phyloP scores from a whole-genome alignment of 495 filamentous ascomycete genomes.

The Amniculicola lignicola region DNA sequence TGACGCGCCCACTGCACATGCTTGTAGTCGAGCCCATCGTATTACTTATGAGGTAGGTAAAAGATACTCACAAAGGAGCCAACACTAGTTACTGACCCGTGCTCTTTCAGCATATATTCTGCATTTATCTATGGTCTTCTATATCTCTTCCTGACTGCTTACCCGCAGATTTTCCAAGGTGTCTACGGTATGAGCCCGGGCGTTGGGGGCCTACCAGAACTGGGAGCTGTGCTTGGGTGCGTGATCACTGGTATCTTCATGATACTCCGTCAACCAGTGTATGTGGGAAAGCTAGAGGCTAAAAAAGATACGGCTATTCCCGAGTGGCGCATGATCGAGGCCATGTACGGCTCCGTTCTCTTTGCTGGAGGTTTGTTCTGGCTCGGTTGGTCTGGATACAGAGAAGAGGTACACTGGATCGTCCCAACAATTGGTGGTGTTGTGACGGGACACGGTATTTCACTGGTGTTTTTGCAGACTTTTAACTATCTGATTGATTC shows the following conservation, averaged over 20 bases:
- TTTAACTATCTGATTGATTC: slow-evolving; percentile 87
- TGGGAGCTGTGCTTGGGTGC: slow-evolving; percentile 76
- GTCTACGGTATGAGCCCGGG: slow-evolving; percentile 66
- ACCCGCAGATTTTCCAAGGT: slow-evolving; percentile 72
- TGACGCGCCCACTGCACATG: slow-evolving; percentile 72
- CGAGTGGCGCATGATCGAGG: slow-evolving; percentile 80
- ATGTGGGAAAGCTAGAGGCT: slow-evolving; percentile 51
- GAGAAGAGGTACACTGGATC: slow-evolving; percentile 69
- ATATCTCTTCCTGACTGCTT: slow-evolving; percentile 81
- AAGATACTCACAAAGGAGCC: too few species aligned
- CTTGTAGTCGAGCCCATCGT: slow-evolving; percentile 81
- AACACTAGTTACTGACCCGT: too few species aligned
- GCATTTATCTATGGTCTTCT: slow-evolving; percentile 61
- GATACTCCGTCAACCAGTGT: slow-evolving; percentile 63
- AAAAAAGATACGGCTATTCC: slow-evolving; percentile 73
- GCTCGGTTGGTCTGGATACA: slow-evolving; percentile 80
- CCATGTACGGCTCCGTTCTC: slow-evolving; percentile 69
- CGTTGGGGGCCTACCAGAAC: slow-evolving; percentile 70
- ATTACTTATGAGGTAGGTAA: too few species aligned
- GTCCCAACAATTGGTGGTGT: slow-evolving; percentile 71
- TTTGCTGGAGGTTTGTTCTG: slow-evolving; percentile 80
- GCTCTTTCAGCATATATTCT: slow-evolving; percentile 66
- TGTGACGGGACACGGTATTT: slow-evolving; percentile 59
- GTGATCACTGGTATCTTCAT: slow-evolving; percentile 64
- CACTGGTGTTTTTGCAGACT: slow-evolving; percentile 78